A percentile compares a stretch with the other conserved stretches of the same genome.
These are phyloP conservation scores for Annona squamosa DNA, from an alignment of 164 flowering plant genomes.

Conservation along the genomic window DNA sequence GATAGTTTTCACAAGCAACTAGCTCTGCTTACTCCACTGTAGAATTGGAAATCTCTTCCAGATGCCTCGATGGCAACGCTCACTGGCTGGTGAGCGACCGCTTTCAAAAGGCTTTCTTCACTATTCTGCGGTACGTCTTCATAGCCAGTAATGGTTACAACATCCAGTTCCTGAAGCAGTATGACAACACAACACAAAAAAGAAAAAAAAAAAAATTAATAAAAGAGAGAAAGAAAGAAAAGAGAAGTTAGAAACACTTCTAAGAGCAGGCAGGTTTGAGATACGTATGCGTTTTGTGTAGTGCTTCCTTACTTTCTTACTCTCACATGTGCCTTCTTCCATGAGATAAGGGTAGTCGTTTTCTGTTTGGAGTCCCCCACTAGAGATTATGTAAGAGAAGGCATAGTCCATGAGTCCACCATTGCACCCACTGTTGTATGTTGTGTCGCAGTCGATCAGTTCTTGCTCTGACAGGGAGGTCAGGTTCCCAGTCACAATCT, in stretches of 20 bases:
- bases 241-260: background rate
- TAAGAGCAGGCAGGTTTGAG: no score
- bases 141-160: conserved; percentile 44
- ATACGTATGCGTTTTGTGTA: no score
- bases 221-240: background rate
- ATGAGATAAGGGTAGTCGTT: conserved; percentile 68
- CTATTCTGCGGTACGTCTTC: conserved; percentile 55
- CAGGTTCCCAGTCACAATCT: conserved; percentile 69
- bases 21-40: conserved; percentile 55
- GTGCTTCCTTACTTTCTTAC: conserved; percentile 33
- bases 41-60: conserved; percentile 87
- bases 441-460: conserved; percentile 66
- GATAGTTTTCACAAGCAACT: no score
- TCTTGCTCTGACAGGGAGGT: conserved; percentile 79
- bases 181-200: no score
- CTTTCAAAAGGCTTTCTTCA: conserved; percentile 64
- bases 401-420: conserved; percentile 84
- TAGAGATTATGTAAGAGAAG: conserved; percentile 44
- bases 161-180: conserved; percentile 15
- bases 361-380: conserved; percentile 58
- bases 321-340: conserved; percentile 59
- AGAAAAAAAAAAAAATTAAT: background rate
- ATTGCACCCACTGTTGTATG: conserved; percentile 62
- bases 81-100: conserved; percentile 82
- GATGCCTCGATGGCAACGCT: conserved; percentile 93